Conservation (phyloP, 2,329 filamentous ascomycete genomes). For the Ambrosiella cleistominuta region DNA sequence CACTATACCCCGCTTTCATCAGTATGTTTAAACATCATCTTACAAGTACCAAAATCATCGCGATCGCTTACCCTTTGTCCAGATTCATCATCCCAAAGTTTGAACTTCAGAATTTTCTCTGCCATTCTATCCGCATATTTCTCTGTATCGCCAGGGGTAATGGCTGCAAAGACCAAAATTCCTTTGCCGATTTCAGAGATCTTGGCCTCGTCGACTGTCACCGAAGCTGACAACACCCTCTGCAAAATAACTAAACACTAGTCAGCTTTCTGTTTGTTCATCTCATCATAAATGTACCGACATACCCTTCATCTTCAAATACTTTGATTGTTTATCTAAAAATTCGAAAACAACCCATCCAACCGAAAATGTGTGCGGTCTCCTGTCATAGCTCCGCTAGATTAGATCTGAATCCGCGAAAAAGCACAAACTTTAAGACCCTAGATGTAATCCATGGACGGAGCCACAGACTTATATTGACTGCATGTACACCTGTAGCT, state of each 20-base stretch:
- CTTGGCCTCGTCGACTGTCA: conserved; percentile 79
- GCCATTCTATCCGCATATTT: conserved; percentile 77
- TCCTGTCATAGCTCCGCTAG: too few species aligned
- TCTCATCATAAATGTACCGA: neutral
- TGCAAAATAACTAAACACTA: conserved; percentile 62
- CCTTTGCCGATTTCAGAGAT: conserved; percentile 85
- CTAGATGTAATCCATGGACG: neutral
- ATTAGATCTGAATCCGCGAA: too few species aligned
- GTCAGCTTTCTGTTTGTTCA: neutral
- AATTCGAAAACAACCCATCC: neutral
- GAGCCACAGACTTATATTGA: conserved; percentile 2
- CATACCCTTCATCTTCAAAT: conserved; percentile 11
- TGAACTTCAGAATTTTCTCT: conserved; percentile 73
- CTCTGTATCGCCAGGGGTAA: conserved; percentile 75
- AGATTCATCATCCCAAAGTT: conserved; percentile 65
- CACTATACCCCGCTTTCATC: conserved; percentile 75
- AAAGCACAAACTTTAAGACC: neutral
- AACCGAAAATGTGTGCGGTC: neutral
- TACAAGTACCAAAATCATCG: neutral
- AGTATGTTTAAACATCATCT: conserved; percentile 32
- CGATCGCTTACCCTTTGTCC: conserved; percentile 39
- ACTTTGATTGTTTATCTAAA: neutral
- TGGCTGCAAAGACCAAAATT: conserved; percentile 75
- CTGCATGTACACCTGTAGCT: conserved; percentile 1
- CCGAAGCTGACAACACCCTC: conserved; percentile 83